Conservation (phyloP, 2,329 filamentous ascomycete species). For the Fusarium compactum region DNA sequence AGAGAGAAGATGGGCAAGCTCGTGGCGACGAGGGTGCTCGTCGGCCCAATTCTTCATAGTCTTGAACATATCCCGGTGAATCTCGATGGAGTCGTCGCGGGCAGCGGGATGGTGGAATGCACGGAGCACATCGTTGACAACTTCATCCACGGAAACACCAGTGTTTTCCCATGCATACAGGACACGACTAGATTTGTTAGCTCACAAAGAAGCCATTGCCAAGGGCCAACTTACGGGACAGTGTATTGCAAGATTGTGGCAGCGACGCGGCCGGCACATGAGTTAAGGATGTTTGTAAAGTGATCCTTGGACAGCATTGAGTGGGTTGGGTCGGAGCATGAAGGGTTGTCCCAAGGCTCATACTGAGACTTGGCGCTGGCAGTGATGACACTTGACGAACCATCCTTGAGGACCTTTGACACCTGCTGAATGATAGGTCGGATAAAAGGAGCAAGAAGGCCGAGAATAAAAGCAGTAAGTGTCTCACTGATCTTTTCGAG, state of each 20-base stretch:
- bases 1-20: constrained; percentile 80
- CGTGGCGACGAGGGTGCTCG: constrained; percentile 72
- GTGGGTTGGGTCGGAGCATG: constrained; percentile 82
- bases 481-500: constrained; percentile 95
- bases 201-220: neutral
- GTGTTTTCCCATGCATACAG: constrained; percentile 95
- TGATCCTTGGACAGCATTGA: constrained; percentile 88
- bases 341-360: constrained; percentile 82
- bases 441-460: constrained; percentile 90
- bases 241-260: constrained; percentile 85
- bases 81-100: constrained; percentile 79
- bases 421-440: constrained; percentile 91
- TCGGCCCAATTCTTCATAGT: constrained; percentile 86
- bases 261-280: constrained; percentile 80
- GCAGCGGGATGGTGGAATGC: constrained; percentile 93
- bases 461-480: constrained; percentile 90
- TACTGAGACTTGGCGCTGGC: constrained; percentile 80
- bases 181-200: constrained; percentile 67
- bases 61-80: constrained; percentile 89
- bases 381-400: constrained; percentile 77
- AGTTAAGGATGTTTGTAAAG: constrained; percentile 83
- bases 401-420: constrained; percentile 85
- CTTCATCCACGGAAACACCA: constrained; percentile 83
- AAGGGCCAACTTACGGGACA: constrained; percentile 71
- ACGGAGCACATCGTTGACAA: constrained; percentile 82